A percentile compares a stretch with the other conserved stretches of the same genome.
phyloP scores from a whole-genome alignment of 176 grass and related monocot species.

The Echinochloa phyllopogon region DNA sequence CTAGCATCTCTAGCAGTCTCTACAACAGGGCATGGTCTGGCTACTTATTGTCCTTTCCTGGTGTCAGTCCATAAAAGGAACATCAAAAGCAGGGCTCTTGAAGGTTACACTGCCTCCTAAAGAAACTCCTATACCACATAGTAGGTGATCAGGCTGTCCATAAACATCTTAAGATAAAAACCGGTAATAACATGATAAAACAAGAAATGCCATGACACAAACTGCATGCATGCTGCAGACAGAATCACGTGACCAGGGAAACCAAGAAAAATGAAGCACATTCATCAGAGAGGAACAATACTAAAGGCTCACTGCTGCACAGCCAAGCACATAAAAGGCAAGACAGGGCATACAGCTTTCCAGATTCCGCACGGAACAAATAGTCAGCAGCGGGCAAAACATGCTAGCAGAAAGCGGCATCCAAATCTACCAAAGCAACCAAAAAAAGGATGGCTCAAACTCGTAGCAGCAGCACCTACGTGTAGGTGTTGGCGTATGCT shows the following conservation, averaged over 20 bases:
- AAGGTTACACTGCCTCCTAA: constrained; percentile 26
- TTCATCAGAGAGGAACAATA: constrained; percentile 35
- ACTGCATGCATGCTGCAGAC: neutral
- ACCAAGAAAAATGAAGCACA: constrained; percentile 26
- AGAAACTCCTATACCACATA: constrained; percentile 7
- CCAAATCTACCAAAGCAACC: constrained; percentile 47
- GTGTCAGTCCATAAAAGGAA: constrained; percentile 35
- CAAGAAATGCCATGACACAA: neutral
- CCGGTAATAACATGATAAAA: neutral
- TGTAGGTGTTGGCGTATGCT: constrained; percentile 3
- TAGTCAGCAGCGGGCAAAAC: neutral
- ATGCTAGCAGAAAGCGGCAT: constrained; percentile 29
- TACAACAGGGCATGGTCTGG: constrained; percentile 8
- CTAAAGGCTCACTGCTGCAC: constrained; percentile 4
- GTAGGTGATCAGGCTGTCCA: neutral
- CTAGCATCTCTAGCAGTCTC: neutral
- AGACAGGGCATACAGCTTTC: constrained; percentile 47
- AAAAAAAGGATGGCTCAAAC: constrained; percentile 42
- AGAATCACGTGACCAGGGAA: constrained; percentile 13
- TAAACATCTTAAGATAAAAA: neutral
- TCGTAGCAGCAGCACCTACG: constrained; percentile 23
- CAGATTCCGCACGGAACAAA: constrained; percentile 46
- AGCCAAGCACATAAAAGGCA: constrained; percentile 50
- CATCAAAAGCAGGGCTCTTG: constrained; percentile 25
- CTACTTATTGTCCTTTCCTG: constrained; percentile 20